Conservation (phyloP, 306 rosid genomes). For the Pyrus bretschneideri region DNA sequence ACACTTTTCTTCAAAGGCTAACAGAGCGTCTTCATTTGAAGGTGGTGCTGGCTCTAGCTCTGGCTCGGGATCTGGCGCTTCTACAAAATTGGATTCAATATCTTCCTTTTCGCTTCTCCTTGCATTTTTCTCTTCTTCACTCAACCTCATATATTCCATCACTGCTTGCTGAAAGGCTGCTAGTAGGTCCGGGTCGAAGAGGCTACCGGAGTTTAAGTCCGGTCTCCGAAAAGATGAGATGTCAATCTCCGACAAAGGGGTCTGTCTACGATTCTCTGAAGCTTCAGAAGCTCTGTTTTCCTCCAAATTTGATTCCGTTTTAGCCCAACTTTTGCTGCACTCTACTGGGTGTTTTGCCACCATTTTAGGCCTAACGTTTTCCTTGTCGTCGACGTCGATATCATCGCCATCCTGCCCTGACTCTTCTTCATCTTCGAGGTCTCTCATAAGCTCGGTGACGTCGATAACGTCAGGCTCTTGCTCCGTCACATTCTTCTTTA, state of each 20-base stretch:
- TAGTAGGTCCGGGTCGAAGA: conserved; percentile 73
- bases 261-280: conserved; percentile 13
- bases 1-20: conserved; percentile 48
- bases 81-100: neutral
- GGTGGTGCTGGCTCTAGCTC: conserved; percentile 14
- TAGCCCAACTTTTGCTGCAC: conserved; percentile 1
- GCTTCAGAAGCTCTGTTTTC: conserved; percentile 21
- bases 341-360: conserved; percentile 4
- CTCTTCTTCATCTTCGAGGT: conserved; percentile 41
- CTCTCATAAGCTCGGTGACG: conserved; percentile 45
- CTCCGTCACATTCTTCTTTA: neutral
- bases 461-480: conserved; percentile 40
- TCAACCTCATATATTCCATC: conserved; percentile 34
- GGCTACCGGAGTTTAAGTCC: conserved; percentile 64
- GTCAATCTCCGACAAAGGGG: conserved; percentile 36
- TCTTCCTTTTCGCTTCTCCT: conserved; percentile 18
- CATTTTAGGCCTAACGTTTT: conserved; percentile 41
- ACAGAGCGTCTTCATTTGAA: conserved; percentile 27
- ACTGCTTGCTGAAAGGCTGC: conserved; percentile 57
- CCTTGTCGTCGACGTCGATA: conserved; percentile 45
- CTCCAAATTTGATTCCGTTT: conserved; percentile 14
- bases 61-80: neutral
- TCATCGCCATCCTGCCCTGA: conserved; percentile 23
- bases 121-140: conserved; percentile 36
- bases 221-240: conserved; percentile 55